These are phyloP conservation scores for Colletotrichum sp. DNA, from an alignment of 2,329 filamentous ascomycete genomes.

Conservation along the genomic window DNA sequence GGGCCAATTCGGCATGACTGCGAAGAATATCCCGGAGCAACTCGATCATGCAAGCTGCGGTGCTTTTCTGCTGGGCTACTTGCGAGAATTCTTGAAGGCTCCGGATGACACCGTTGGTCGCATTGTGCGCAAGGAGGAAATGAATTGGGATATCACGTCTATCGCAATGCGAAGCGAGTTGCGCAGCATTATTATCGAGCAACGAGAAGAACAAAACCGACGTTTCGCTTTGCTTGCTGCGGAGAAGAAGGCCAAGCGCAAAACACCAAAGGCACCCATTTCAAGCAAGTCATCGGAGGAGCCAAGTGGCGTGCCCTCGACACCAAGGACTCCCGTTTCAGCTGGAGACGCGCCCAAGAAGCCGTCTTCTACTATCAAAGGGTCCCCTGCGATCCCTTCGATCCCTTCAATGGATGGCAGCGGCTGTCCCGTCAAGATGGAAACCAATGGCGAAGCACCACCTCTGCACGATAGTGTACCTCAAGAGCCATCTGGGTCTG, in stretches of 20 bases:
- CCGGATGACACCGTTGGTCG: constrained; percentile 74
- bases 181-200: constrained; percentile 66
- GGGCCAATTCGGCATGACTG: constrained; percentile 62
- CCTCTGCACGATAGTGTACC: no score
- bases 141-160: constrained; percentile 59
- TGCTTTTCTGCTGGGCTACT: constrained; percentile 83
- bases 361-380: constrained; percentile 13
- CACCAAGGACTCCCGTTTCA: constrained; percentile 1
- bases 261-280: constrained; percentile 28
- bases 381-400: neutral
- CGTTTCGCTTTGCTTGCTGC: constrained; percentile 52
- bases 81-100: constrained; percentile 79
- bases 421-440: neutral
- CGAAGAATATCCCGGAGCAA: constrained; percentile 78
- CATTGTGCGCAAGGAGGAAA: constrained; percentile 64
- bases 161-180: constrained; percentile 68
- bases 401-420: neutral
- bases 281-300: neutral
- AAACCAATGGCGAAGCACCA: neutral
- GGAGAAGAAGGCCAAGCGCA: constrained; percentile 40
- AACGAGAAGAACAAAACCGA: constrained; percentile 65
- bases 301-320: neutral
- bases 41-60: constrained; percentile 90
- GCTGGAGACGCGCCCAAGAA: constrained; percentile 20
- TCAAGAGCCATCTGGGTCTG: neutral